Conservation (phyloP, 2,329 filamentous ascomycete species). For the Macroventuria anomochaeta region DNA sequence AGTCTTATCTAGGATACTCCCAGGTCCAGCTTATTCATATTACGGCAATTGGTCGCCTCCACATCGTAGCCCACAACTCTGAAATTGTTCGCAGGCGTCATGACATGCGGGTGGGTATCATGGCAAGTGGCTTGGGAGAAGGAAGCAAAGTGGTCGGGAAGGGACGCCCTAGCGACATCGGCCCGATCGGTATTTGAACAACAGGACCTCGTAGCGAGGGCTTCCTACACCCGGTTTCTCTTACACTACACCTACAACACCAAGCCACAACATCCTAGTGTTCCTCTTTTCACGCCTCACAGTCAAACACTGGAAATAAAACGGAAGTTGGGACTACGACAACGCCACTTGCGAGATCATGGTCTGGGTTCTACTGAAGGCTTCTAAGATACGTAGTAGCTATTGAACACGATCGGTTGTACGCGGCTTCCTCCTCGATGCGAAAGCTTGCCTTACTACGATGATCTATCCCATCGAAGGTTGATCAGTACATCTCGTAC, state of each 20-base stretch:
- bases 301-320: not conserved
- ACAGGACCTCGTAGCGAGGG: not conserved
- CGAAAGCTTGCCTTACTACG: no score
- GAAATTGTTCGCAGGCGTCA: not conserved
- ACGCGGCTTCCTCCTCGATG: no score
- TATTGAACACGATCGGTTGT: no score
- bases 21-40: not conserved
- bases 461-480: not conserved
- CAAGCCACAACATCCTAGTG: not conserved
- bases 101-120: not conserved
- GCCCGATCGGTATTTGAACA: conserved; percentile 9
- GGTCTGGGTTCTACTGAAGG: no score
- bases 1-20: conserved; percentile 3
- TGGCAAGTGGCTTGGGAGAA: not conserved
- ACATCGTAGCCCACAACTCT: conserved; percentile 1
- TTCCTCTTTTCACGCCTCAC: not conserved
- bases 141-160: not conserved
- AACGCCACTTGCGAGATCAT: no score
- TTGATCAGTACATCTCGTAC: conserved; percentile 32
- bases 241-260: not conserved
- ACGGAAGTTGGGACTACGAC: not conserved
- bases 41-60: not conserved
- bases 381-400: no score
- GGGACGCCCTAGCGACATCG: not conserved
- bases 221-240: not conserved